These are phyloP conservation scores for Geotrichum aggregatum DNA, from an alignment of 1,139 yeast genomes.

Conservation along the genomic window DNA sequence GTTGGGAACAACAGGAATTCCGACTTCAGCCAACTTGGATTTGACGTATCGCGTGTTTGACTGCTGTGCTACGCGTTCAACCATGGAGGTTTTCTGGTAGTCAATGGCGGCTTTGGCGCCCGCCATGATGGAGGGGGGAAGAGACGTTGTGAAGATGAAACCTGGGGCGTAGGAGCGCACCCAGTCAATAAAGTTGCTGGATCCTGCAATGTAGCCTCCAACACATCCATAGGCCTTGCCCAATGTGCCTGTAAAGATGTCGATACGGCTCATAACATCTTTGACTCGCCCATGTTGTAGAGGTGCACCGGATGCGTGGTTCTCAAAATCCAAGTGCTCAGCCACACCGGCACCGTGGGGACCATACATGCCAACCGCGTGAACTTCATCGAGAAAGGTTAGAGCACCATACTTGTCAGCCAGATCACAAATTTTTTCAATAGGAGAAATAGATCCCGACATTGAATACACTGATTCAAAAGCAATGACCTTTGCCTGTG, in stretches of 20 bases:
- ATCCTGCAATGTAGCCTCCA: slow-evolving; percentile 96
- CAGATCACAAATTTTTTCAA: slow-evolving; percentile 84
- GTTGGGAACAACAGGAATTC: slow-evolving; percentile 93
- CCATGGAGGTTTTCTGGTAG: slow-evolving; percentile 71
- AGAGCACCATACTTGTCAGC: slow-evolving; percentile 97
- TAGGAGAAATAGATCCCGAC: slow-evolving; percentile 97
- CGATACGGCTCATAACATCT: slow-evolving; percentile 83
- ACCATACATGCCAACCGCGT: slow-evolving; percentile 98
- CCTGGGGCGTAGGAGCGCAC: slow-evolving; percentile 96
- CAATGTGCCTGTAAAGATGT: slow-evolving; percentile 93
- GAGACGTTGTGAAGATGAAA: slow-evolving; percentile 89
- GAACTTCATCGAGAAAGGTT: slow-evolving; percentile 96
- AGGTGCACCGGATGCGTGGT: slow-evolving; percentile 57
- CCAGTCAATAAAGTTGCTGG: slow-evolving; percentile 83
- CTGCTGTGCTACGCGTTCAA: slow-evolving; percentile 81
- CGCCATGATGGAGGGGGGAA: slow-evolving; percentile 98
- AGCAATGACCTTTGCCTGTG: slow-evolving; percentile 89
- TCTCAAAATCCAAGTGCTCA: slow-evolving; percentile 85
- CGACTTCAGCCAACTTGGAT: slow-evolving; percentile 59
- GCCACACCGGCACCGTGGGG: slow-evolving; percentile 99
- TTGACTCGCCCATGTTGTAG: slow-evolving; percentile 41
- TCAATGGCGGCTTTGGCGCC: slow-evolving; percentile 87
- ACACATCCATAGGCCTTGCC: slow-evolving; percentile 97
- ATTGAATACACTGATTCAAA: slow-evolving; percentile 96
- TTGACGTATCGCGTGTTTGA: slow-evolving; percentile 81